A percentile compares a stretch with the other conserved stretches of the same genome.
Conservation (phyloP, 768 basidiomycete genomes). For the Hypholoma sublateritium region DNA sequence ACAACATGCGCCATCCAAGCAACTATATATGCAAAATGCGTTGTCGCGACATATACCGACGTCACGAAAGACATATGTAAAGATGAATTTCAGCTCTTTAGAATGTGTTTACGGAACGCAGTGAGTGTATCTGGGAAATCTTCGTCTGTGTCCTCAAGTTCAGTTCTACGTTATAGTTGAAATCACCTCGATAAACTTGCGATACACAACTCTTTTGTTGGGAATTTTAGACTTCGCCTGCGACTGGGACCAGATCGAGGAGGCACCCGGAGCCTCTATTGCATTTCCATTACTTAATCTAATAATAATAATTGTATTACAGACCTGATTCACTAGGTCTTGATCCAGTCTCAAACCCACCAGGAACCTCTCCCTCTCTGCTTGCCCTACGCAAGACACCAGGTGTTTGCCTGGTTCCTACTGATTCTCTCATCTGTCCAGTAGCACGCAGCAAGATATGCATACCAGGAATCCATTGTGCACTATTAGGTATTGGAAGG, state of each 20-base stretch:
- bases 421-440: conserved; percentile 36
- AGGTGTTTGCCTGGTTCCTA: conserved; percentile 15
- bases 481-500: conserved; percentile 63
- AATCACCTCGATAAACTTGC: conserved; percentile 4
- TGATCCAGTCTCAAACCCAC: conserved; percentile 32
- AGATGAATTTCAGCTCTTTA: conserved; percentile 82
- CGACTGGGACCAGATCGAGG: too few species aligned
- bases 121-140: conserved; percentile 42
- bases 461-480: conserved; percentile 51
- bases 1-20: conserved; percentile 74
- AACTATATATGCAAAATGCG: conserved; percentile 83
- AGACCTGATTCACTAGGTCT: neutral
- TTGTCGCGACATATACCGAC: conserved; percentile 80
- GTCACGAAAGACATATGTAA: conserved; percentile 82
- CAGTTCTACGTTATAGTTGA: conserved; percentile 16
- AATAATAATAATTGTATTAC: conserved; percentile 10
- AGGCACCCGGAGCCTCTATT: too few species aligned
- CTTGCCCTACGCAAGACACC: neutral
- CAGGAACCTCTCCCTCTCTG: conserved; percentile 28
- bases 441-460: conserved; percentile 53
- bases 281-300: neutral
- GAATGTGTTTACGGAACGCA: conserved; percentile 73
- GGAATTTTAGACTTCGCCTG: too few species aligned
- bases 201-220: too few species aligned
- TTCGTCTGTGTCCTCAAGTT: neutral